A percentile compares a stretch with the other conserved stretches of the same genome.
These are phyloP conservation scores for Besnoitia besnoiti DNA, from an alignment of 169 alveolate species.

Conservation along the genomic window DNA sequence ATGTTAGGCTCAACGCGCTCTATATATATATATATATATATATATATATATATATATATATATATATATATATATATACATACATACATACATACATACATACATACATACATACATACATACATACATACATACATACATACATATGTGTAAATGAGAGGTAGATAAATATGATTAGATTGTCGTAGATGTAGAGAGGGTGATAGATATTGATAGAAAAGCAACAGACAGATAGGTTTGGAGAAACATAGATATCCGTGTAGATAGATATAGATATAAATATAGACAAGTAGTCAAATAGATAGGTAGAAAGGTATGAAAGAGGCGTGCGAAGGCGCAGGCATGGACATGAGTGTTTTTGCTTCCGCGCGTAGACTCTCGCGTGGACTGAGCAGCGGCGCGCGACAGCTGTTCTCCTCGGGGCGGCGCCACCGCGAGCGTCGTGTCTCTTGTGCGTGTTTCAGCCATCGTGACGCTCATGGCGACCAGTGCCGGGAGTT, in stretches of 20 bases:
- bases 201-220: background rate
- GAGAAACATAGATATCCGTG: too few relatives aligned
- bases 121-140: background rate
- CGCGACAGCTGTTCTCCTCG: background rate
- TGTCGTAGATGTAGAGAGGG: background rate
- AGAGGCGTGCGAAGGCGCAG: too few relatives aligned
- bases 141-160: background rate
- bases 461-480: conserved; percentile 37
- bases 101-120: background rate
- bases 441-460: background rate
- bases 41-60: background rate
- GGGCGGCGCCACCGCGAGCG: background rate
- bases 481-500: conserved; percentile 35
- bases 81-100: background rate
- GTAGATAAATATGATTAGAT: background rate
- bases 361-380: background rate
- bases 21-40: background rate
- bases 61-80: background rate
- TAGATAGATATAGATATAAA: too few relatives aligned
- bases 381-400: background rate
- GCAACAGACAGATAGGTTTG: background rate
- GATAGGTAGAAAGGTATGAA: too few relatives aligned
- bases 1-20: too few relatives aligned
- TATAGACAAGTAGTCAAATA: too few relatives aligned
- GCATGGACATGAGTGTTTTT: background rate